Base-by-base conservation (phyloP, 495 filamentous ascomycete genomes). In the Aspergillus ostianus region DNA sequence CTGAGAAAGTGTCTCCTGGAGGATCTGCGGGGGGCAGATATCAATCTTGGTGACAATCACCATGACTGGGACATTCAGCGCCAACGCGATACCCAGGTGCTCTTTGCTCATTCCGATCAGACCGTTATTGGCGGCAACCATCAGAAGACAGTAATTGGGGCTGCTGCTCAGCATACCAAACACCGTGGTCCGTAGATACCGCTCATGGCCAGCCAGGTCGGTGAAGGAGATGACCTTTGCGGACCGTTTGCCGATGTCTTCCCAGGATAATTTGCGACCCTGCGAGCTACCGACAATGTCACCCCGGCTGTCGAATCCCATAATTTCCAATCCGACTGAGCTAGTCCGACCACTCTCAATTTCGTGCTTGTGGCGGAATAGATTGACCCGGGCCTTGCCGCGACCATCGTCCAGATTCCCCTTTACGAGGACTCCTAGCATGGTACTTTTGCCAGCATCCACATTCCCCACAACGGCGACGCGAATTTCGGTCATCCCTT, bases 1-100 rank as follows among this genome's bases (percentile, higher is more conserved):
- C 67, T 97, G 93, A n/a, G 85, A 87, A 53, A 98, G 86, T 41
- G 94, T 98, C 74, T 98, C 88, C 73, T 96, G 84, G 18, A 98
- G 75, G 68, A 98, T 97, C 59, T 98, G 89, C 0, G 95, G 94
- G 18, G 94, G 94, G 67, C 94, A 98, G 54, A 98, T 98, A 73
- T 98, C 94, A 62, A 98, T 98, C 75, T 98, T 98, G 70, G 94
- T 98, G 58, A 98, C 86, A 58, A 98, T 91, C 26, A 98, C 93
- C 89, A 98, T 93, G 64, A 98, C 92, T 4, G 94, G 94, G 23
- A 98, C 95, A 68, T 98, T 98, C 36, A 98, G 75, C 2, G 94
- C 93, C 19, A 97, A 78, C 1, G 94, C 94, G 68, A 98, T 97
- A 18, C 94, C 94, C 19, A 98, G 80, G 74, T 98, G 94, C 75